Conservation (phyloP, 495 filamentous ascomycete species). For the Penicillium salamii region DNA sequence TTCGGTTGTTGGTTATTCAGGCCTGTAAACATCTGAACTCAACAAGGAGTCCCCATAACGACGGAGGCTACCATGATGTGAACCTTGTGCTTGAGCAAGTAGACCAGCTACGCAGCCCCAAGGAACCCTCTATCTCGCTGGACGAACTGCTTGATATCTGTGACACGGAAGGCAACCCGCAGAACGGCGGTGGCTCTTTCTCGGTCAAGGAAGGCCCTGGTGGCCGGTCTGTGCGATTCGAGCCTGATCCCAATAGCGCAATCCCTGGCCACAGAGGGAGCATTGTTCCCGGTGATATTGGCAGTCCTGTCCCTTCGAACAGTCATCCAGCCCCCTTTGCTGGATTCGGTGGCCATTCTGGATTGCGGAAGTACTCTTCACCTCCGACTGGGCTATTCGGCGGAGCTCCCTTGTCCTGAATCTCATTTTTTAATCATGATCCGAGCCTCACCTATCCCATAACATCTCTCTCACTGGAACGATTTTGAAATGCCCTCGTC, state of each 20-base stretch:
- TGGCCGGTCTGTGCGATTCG: slow-evolving; percentile 59
- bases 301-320: slow-evolving; percentile 45
- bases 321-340: slow-evolving; percentile 42
- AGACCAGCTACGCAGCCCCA: slow-evolving; percentile 52
- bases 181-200: slow-evolving; percentile 89
- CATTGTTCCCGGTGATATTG: slow-evolving; percentile 49
- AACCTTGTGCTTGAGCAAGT: slow-evolving; percentile 64
- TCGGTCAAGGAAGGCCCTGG: slow-evolving; percentile 54
- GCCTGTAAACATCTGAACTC: slow-evolving; percentile 57
- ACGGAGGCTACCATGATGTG: slow-evolving; percentile 62
- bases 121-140: slow-evolving; percentile 58
- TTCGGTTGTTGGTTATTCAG: slow-evolving; percentile 58
- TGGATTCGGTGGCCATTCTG: slow-evolving; percentile 36
- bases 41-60: slow-evolving; percentile 32
- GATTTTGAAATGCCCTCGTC: slow-evolving; percentile 13
- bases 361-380: slow-evolving; percentile 40
- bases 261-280: slow-evolving; percentile 38
- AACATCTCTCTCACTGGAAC: slow-evolving; percentile 13
- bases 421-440: slow-evolving; percentile 3
- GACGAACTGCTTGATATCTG: slow-evolving; percentile 83
- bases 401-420: slow-evolving; percentile 12
- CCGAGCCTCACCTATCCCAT: neutral
- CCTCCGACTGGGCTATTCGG: slow-evolving; percentile 39
- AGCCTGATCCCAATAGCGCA: slow-evolving; percentile 48
- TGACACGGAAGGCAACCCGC: slow-evolving; percentile 81